A percentile compares a stretch with the other conserved stretches of the same genome.
Evolutionary conservation across 164 flowering plant genomes (phyloP).

Genomic region (Cinnamomum micranthum): DNA sequence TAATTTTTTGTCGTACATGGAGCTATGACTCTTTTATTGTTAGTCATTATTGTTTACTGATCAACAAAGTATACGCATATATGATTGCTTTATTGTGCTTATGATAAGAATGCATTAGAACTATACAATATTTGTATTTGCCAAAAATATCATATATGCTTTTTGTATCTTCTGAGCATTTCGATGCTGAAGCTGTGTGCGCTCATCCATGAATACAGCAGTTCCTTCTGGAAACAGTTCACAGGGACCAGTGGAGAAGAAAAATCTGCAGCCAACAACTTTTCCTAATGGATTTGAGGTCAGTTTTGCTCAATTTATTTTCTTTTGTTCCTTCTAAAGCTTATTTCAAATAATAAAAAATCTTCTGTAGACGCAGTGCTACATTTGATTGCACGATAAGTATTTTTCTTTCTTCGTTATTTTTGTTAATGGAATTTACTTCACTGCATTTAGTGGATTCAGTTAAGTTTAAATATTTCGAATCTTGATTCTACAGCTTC

Average conservation of each 20-base stretch:
- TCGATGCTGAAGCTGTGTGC: conserved; percentile 7
- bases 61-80: no score
- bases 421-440: no score
- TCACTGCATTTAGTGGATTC: no score
- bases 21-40: neutral
- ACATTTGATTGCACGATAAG: neutral
- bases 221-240: conserved; percentile 28
- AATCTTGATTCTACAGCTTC: no score
- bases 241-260: conserved; percentile 32
- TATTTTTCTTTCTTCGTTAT: no score
- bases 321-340: no score
- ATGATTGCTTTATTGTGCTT: neutral
- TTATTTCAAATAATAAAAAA: no score
- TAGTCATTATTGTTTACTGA: no score
- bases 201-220: conserved; percentile 17
- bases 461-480: no score
- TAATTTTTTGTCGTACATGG: neutral
- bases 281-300: conserved; percentile 83
- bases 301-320: neutral
- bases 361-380: neutral
- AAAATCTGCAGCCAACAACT: conserved; percentile 24
- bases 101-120: neutral
- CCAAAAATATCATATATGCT: neutral
- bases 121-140: neutral
- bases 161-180: neutral